These are phyloP conservation scores for Aspergillus fumigatus DNA, from an alignment of 2,329 filamentous ascomycete species.

Conservation along the genomic window DNA sequence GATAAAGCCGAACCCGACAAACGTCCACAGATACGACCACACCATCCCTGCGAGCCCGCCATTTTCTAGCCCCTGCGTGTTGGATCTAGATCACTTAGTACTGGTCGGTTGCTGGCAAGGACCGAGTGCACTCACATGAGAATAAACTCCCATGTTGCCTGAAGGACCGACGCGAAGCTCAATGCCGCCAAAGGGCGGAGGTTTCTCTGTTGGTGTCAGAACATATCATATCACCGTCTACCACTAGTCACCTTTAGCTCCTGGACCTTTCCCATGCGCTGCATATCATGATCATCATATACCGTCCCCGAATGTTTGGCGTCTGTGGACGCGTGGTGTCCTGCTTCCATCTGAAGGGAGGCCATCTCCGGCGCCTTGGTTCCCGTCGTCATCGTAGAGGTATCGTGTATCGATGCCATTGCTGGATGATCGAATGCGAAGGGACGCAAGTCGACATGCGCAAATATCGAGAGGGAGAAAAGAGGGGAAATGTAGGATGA, in stretches of 20 bases:
- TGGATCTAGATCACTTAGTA: constrained; percentile 11
- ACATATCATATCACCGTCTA: neutral
- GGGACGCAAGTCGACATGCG: neutral
- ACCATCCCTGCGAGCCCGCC: constrained; percentile 24
- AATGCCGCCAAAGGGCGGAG: constrained; percentile 30
- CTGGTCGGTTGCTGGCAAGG: neutral
- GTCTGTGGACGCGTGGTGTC: neutral
- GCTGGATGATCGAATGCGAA: neutral
- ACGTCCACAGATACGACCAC: constrained; percentile 39
- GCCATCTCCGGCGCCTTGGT: neutral
- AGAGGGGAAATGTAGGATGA: neutral
- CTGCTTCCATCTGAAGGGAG: constrained; percentile 6
- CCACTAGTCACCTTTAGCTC: constrained; percentile 21
- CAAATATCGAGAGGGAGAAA: neutral
- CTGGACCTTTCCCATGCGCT: constrained; percentile 28
- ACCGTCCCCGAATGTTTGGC: constrained; percentile 7
- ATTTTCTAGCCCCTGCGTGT: constrained; percentile 21
- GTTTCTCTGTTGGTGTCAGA: constrained; percentile 21
- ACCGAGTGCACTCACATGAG: constrained; percentile 20
- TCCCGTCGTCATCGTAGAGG: neutral
- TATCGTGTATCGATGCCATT: neutral
- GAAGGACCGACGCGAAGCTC: constrained; percentile 32
- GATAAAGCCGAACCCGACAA: constrained; percentile 66
- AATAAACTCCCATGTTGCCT: constrained; percentile 35
- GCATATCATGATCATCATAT: constrained; percentile 25